Evolutionary conservation across 164 flowering plant species (phyloP).

Genomic region (Tinospora cordifolia): DNA sequence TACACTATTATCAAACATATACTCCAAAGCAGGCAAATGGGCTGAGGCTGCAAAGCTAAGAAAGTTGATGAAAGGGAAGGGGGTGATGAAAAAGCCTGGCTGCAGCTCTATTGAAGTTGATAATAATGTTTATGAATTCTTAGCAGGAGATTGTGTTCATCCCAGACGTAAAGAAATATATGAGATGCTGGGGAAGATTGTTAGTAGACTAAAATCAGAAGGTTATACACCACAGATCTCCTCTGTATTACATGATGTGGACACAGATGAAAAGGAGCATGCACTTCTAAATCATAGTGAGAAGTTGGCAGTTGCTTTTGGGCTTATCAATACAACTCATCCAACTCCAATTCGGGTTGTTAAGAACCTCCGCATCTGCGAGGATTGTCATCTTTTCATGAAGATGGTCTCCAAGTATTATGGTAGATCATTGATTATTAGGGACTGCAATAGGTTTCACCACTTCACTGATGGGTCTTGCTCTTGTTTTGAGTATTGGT

Average conservation of each 20-base stretch:
- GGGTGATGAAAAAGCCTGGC: conserved; percentile 24
- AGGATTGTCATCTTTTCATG: conserved; percentile 23
- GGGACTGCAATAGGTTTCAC: conserved; percentile 26
- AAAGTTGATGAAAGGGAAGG: conserved; percentile 23
- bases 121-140: conserved; percentile 17
- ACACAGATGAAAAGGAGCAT: conserved; percentile 15
- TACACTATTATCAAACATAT: conserved; percentile 26
- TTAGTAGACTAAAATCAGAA: conserved; percentile 2
- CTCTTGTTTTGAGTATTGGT: conserved; percentile 28
- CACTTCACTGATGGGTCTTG: conserved; percentile 25
- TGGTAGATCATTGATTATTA: conserved; percentile 16
- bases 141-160: conserved; percentile 18
- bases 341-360: conserved; percentile 15
- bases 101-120: conserved; percentile 27
- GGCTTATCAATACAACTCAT: conserved; percentile 10
- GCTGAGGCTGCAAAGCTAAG: conserved; percentile 21
- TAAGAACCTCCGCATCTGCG: conserved; percentile 22
- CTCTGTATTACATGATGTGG: conserved; percentile 13
- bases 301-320: conserved; percentile 17
- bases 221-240: conserved; percentile 16
- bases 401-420: conserved; percentile 23
- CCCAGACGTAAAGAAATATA: conserved; percentile 19
- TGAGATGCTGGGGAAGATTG: conserved; percentile 15
- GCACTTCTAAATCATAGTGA: conserved; percentile 20
- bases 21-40: conserved; percentile 22